phyloP scores from a whole-genome alignment of 2,329 filamentous ascomycete genomes.

The Claviceps digitariae region DNA sequence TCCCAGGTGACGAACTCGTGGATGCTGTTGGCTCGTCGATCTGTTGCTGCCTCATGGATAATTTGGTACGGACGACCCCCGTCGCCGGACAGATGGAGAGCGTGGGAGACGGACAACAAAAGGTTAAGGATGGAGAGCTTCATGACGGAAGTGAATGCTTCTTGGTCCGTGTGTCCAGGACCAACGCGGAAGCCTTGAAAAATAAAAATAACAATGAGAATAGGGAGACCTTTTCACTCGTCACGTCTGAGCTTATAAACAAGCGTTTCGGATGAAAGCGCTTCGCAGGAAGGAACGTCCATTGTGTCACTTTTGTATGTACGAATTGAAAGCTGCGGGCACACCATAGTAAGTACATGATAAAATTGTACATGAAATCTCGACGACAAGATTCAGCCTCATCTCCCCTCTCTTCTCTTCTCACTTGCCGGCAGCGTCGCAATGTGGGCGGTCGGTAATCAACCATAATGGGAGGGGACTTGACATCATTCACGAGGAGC shows the following conservation, averaged over 20 bases:
- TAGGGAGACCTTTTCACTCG: neutral
- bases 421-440: neutral
- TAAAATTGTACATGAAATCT: neutral
- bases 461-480: neutral
- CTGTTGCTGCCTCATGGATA: slow-evolving; percentile 8
- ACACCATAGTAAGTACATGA: neutral
- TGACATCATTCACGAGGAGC: neutral
- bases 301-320: neutral
- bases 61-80: slow-evolving; percentile 10
- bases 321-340: neutral
- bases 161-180: neutral
- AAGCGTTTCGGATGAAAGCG: neutral
- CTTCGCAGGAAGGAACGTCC: neutral
- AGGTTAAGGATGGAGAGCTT: slow-evolving; percentile 8
- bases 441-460: neutral
- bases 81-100: slow-evolving; percentile 5
- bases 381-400: neutral
- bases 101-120: neutral
- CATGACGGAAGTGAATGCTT: slow-evolving; percentile 8
- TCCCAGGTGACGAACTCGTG: slow-evolving; percentile 51
- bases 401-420: neutral
- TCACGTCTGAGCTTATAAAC: neutral
- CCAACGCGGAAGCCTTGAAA: neutral
- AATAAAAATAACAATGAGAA: too few species aligned
- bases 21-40: slow-evolving; percentile 12